These are phyloP conservation scores for Fraxinus platypoda DNA, from an alignment of 305 asterid genomes.

Conservation along the genomic window DNA sequence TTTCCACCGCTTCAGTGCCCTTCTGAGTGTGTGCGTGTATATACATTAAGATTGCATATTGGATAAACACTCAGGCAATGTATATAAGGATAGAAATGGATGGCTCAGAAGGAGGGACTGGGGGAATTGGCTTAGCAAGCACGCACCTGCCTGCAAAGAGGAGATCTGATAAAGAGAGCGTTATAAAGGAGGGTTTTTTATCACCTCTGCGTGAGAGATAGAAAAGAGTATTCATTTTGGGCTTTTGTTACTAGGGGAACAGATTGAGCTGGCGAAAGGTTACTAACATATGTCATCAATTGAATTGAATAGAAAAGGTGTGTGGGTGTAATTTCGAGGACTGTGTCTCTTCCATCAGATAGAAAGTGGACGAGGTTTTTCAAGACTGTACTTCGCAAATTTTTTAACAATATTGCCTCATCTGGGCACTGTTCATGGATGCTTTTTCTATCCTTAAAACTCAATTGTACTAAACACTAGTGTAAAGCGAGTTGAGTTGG, in stretches of 20 bases:
- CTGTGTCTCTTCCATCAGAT: constrained; percentile 2
- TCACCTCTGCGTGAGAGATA: background rate
- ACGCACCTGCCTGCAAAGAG: constrained; percentile 31
- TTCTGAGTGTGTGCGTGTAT: background rate
- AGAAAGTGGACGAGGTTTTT: constrained; percentile 28
- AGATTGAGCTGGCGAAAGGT: constrained; percentile 6
- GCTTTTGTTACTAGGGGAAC: background rate
- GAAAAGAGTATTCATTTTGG: background rate
- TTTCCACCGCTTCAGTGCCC: background rate
- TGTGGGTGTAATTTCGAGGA: background rate
- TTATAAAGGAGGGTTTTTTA: constrained; percentile 26
- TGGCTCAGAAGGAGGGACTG: constrained; percentile 14
- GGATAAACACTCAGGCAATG: background rate
- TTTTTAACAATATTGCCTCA: background rate
- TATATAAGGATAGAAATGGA: background rate
- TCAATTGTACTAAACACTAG: background rate
- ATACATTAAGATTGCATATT: background rate
- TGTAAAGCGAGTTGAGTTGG: background rate
- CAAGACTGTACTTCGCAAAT: constrained; percentile 23
- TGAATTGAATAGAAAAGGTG: background rate
- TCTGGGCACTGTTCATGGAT: background rate
- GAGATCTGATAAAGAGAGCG: constrained; percentile 32
- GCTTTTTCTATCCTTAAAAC: background rate
- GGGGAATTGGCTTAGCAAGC: constrained; percentile 21
- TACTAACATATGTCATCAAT: background rate